Conservation (phyloP, 1,139 yeast species). For the Debaryomyces fabryi region DNA sequence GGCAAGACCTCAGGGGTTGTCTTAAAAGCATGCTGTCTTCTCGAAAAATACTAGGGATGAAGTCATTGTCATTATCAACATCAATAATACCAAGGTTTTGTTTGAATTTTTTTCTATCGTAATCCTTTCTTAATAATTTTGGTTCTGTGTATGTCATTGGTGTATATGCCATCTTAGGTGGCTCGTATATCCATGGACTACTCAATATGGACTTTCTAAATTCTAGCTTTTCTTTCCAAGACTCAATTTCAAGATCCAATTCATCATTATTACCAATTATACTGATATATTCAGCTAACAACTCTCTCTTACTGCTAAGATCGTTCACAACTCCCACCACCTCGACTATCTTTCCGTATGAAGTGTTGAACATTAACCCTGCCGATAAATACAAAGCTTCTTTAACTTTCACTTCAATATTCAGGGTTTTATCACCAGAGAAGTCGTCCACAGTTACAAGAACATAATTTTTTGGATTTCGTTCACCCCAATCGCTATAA, state of each 20-base stretch:
- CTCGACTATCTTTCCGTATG: constrained; percentile 22
- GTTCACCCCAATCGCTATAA: constrained; percentile 3
- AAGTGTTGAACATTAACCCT: constrained; percentile 15
- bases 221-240: constrained; percentile 37
- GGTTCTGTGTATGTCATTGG: not conserved
- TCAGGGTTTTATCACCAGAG: constrained; percentile 15
- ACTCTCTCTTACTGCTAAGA: constrained; percentile 19
- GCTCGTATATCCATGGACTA: constrained; percentile 29
- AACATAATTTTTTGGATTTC: constrained; percentile 10
- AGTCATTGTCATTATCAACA: not conserved
- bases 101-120: not conserved
- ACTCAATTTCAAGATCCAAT: constrained; percentile 26
- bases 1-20: not conserved
- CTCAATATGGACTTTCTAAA: constrained; percentile 21
- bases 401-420: constrained; percentile 14
- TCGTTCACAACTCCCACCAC: constrained; percentile 15
- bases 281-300: constrained; percentile 25
- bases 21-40: constrained; percentile 4
- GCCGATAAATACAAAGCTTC: constrained; percentile 12
- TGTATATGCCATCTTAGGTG: constrained; percentile 9
- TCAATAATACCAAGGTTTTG: not conserved
- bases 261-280: constrained; percentile 22
- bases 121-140: not conserved
- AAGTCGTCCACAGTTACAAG: constrained; percentile 19
- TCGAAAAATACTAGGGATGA: not conserved